Evolutionary conservation across 2,329 filamentous ascomycete species (phyloP).

Genomic region (Ambrosiella beaveri): DNA sequence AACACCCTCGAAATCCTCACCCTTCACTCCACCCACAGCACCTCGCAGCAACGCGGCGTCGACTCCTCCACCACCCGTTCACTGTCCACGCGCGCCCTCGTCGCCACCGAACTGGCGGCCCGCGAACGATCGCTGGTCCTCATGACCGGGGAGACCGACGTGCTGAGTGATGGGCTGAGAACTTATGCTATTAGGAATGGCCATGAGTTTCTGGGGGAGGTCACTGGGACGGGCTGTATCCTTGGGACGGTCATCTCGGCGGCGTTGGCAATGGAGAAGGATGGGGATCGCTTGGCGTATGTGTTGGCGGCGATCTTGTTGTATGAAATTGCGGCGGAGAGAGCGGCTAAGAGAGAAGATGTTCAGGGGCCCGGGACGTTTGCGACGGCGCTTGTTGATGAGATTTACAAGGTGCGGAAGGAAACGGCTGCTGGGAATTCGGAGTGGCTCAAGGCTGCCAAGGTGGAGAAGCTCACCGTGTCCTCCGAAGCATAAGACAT

Average conservation of each 20-base stretch:
- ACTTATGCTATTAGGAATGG: conserved; percentile 61
- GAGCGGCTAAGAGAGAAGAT: conserved; percentile 42
- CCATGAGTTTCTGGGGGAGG: conserved; percentile 47
- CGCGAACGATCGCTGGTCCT: conserved; percentile 55
- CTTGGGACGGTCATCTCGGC: conserved; percentile 69
- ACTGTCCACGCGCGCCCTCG: conserved; percentile 32
- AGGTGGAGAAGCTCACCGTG: neutral
- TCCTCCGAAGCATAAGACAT: neutral
- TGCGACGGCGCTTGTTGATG: conserved; percentile 70
- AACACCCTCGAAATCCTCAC: conserved; percentile 79
- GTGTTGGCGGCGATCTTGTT: conserved; percentile 56
- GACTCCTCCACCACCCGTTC: conserved; percentile 51
- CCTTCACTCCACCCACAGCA: conserved; percentile 31
- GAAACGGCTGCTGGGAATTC: conserved; percentile 30
- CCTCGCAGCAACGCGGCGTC: conserved; percentile 58
- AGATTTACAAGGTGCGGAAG: conserved; percentile 34
- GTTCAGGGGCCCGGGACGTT: conserved; percentile 75
- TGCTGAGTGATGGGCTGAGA: conserved; percentile 55
- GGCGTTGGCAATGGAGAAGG: conserved; percentile 30
- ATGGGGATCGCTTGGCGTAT: conserved; percentile 48
- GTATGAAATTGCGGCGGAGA: conserved; percentile 60
- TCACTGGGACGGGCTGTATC: conserved; percentile 73
- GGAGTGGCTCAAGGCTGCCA: conserved; percentile 33
- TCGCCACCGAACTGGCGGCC: conserved; percentile 50
- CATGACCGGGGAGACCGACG: conserved; percentile 63